Percentiles rank a stretch among this genome's conserved stretches.
Evolutionary conservation across 192 early-diverging fungal species (phyloP).

Genomic region (Oehlia diaphana): DNA sequence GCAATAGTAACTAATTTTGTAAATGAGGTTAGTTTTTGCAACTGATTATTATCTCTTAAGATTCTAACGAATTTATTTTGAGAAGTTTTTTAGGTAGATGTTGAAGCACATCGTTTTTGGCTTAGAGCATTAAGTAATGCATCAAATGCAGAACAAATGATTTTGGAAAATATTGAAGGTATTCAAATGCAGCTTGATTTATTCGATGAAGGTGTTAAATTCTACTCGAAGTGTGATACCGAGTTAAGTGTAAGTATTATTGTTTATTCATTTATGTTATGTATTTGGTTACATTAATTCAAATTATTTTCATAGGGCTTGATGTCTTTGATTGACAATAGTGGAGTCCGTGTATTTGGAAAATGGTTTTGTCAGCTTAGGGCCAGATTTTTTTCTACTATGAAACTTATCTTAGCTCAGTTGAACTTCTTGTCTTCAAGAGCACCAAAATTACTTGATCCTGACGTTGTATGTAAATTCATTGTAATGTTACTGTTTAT

Average conservation of each 20-base stretch:
- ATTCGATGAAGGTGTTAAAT: not conserved
- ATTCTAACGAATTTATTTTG: not conserved
- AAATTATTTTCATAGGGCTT: conserved; percentile 1
- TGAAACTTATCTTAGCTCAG: conserved; percentile 2
- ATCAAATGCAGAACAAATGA: not conserved
- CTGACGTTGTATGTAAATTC: not conserved
- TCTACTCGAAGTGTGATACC: not conserved
- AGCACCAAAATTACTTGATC: not conserved
- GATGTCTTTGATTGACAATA: conserved; percentile 9
- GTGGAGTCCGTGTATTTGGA: not conserved
- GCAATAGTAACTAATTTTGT: not conserved
- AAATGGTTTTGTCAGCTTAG: conserved; percentile 22
- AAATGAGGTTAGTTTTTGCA: not conserved
- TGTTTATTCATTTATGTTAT: not conserved
- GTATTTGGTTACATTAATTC: not conserved
- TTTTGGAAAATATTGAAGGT: not conserved
- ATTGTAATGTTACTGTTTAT: not conserved
- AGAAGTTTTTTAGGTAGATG: conserved; percentile 15
- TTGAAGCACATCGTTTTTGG: conserved; percentile 11
- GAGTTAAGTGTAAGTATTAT: conserved; percentile 13
- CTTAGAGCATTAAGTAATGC: conserved; percentile 10
- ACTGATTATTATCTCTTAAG: not conserved
- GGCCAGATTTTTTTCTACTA: not conserved
- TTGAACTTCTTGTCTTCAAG: not conserved
- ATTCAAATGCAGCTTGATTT: not conserved